Percentiles rank a stretch among this genome's conserved stretches.
phyloP scores from a whole-genome alignment of 495 filamentous ascomycete species.

The Xylaria longipes region DNA sequence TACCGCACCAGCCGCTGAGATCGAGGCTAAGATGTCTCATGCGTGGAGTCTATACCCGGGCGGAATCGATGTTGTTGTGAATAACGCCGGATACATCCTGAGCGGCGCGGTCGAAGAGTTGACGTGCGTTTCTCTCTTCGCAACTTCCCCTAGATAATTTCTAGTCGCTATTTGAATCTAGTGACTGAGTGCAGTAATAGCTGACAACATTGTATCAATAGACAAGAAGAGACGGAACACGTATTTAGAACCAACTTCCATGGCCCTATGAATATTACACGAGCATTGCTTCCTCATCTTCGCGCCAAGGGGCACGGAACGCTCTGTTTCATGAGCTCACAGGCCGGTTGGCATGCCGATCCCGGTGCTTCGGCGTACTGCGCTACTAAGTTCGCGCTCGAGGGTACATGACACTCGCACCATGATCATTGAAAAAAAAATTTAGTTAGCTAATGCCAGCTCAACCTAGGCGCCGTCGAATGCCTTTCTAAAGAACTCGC shows the following conservation, averaged over 20 bases:
- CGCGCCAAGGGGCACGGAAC: constrained; percentile 53
- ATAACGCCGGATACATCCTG: constrained; percentile 61
- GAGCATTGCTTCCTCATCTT: constrained; percentile 53
- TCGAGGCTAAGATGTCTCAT: constrained; percentile 44
- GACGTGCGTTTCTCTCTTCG: constrained; percentile 43
- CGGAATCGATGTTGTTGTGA: constrained; percentile 60
- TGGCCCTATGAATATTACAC: constrained; percentile 53
- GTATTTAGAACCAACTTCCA: constrained; percentile 60
- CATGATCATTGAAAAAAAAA: not conserved
- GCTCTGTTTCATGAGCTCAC: constrained; percentile 57
- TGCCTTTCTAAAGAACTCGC: constrained; percentile 42
- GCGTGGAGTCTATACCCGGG: constrained; percentile 35
- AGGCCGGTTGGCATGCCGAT: constrained; percentile 55
- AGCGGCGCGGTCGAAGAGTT: constrained; percentile 53
- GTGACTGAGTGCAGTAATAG: not conserved
- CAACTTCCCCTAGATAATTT: constrained; percentile 4
- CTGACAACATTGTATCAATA: constrained; percentile 19
- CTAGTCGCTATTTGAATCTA: not conserved
- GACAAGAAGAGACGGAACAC: constrained; percentile 41
- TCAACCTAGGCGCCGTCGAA: constrained; percentile 19
- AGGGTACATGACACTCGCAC: constrained; percentile 57
- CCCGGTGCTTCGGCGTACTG: constrained; percentile 65
- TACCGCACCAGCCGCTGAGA: constrained; percentile 44
- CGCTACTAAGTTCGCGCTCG: constrained; percentile 92
- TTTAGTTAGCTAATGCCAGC: not conserved